phyloP scores from a whole-genome alignment of 2,329 filamentous ascomycete species.

The Ascochyta koolunga region DNA sequence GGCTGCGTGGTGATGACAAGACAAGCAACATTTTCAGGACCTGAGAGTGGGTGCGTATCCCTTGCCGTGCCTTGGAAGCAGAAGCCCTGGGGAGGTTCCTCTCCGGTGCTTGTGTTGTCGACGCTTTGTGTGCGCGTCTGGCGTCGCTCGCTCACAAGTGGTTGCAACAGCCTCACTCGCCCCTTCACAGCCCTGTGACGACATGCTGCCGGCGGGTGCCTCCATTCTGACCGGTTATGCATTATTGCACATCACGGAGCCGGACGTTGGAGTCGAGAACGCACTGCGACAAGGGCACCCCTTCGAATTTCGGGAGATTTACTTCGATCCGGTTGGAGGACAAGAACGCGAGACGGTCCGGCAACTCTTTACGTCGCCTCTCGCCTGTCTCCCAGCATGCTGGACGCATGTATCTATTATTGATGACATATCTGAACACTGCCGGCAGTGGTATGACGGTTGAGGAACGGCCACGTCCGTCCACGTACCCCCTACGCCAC shows the following conservation, averaged over 20 bases:
- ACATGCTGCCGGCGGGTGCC: slow-evolving; percentile 11
- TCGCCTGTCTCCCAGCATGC: slow-evolving; percentile 1
- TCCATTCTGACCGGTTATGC: slow-evolving; percentile 15
- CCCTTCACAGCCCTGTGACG: slow-evolving; percentile 17
- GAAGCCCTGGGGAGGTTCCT: slow-evolving; percentile 13
- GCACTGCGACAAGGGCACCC: slow-evolving; percentile 14
- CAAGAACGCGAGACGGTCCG: slow-evolving; percentile 12
- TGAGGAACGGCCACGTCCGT: slow-evolving; percentile 37
- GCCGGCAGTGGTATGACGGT: slow-evolving; percentile 21
- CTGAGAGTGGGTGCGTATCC: slow-evolving; percentile 20
- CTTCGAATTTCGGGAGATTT: slow-evolving; percentile 15
- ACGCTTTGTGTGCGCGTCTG: slow-evolving; percentile 9
- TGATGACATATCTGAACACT: slow-evolving; percentile 20
- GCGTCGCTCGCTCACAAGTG: slow-evolving; percentile 7
- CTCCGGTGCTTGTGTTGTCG: slow-evolving; percentile 6
- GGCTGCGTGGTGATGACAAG: slow-evolving; percentile 34
- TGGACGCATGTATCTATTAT: slow-evolving; percentile 3
- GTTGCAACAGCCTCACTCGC: slow-evolving; percentile 13
- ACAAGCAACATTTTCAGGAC: slow-evolving; percentile 25
- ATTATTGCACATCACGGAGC: slow-evolving; percentile 17
- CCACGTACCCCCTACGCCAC: not conserved
- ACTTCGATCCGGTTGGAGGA: slow-evolving; percentile 15
- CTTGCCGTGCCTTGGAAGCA: slow-evolving; percentile 21
- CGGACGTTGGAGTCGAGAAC: slow-evolving; percentile 16
- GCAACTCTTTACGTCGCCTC: slow-evolving; percentile 4